Evolutionary conservation across 164 flowering plant species (phyloP).

Genomic region (Echeveria elegans): DNA sequence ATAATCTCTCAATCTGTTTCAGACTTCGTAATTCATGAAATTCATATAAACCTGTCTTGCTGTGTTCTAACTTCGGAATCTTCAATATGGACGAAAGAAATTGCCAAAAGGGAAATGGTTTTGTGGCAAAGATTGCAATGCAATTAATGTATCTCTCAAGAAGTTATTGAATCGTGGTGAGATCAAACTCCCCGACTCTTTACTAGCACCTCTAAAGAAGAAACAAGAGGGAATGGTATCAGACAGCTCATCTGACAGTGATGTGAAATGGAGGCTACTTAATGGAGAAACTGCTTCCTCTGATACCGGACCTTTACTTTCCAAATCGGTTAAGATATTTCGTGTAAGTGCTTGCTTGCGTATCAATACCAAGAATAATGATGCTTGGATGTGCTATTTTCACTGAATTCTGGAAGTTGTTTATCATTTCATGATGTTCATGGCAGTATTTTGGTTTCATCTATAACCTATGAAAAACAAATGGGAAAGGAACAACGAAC

Average conservation of each 20-base stretch:
- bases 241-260: conserved; percentile 19
- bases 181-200: conserved; percentile 45
- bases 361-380: neutral
- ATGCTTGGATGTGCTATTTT: neutral
- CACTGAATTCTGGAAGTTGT: neutral
- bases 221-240: conserved; percentile 31
- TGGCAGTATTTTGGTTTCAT: too few species aligned
- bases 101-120: conserved; percentile 90
- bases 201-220: conserved; percentile 30
- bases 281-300: conserved; percentile 55
- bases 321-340: conserved; percentile 72
- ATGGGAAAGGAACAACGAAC: neutral
- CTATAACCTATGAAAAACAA: too few species aligned
- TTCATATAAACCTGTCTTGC: conserved; percentile 7
- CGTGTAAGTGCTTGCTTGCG: conserved; percentile 47
- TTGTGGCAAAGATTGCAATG: conserved; percentile 60
- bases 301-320: conserved; percentile 54
- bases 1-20: neutral
- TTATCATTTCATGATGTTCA: neutral
- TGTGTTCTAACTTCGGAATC: conserved; percentile 8
- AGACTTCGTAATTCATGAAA: neutral
- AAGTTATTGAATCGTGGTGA: conserved; percentile 39
- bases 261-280: conserved; percentile 77
- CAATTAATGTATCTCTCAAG: conserved; percentile 46
- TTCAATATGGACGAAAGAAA: conserved; percentile 44